Evolutionary conservation across 371 early-diverging fungal genomes (phyloP).

Genomic region (Blakeslea trispora): DNA sequence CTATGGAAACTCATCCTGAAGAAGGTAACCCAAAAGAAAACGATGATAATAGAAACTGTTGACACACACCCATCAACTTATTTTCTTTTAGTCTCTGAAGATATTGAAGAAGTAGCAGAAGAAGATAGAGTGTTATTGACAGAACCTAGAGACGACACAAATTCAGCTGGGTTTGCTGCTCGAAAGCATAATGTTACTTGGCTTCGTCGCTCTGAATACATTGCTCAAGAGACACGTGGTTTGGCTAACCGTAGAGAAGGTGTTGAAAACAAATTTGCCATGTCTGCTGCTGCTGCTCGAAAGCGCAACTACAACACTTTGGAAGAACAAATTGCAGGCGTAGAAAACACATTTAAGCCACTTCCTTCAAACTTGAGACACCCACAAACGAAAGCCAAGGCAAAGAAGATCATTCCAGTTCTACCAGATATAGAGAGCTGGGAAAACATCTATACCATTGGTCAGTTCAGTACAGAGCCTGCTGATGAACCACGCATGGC

Average conservation of each 20-base stretch:
- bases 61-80: neutral
- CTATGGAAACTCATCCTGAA: constrained; percentile 43
- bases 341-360: constrained; percentile 72
- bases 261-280: constrained; percentile 32
- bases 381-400: constrained; percentile 71
- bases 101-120: constrained; percentile 55
- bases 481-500: constrained; percentile 46
- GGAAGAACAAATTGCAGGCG: constrained; percentile 67
- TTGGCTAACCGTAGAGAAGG: constrained; percentile 29
- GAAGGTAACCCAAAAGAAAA: constrained; percentile 18
- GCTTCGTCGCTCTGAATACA: constrained; percentile 70
- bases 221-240: constrained; percentile 43
- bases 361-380: constrained; percentile 63
- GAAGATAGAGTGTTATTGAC: constrained; percentile 66
- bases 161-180: constrained; percentile 17
- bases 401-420: constrained; percentile 76
- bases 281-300: constrained; percentile 27
- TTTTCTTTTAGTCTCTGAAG: constrained; percentile 14
- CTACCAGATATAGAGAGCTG: constrained; percentile 74
- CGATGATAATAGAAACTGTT: too few species aligned
- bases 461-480: constrained; percentile 76
- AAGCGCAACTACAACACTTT: constrained; percentile 41
- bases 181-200: constrained; percentile 58
- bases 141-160: constrained; percentile 38
- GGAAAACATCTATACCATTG: constrained; percentile 69